These are phyloP conservation scores for Colletotrichum tanaceti DNA, from an alignment of 2,329 filamentous ascomycete genomes.

Conservation along the genomic window DNA sequence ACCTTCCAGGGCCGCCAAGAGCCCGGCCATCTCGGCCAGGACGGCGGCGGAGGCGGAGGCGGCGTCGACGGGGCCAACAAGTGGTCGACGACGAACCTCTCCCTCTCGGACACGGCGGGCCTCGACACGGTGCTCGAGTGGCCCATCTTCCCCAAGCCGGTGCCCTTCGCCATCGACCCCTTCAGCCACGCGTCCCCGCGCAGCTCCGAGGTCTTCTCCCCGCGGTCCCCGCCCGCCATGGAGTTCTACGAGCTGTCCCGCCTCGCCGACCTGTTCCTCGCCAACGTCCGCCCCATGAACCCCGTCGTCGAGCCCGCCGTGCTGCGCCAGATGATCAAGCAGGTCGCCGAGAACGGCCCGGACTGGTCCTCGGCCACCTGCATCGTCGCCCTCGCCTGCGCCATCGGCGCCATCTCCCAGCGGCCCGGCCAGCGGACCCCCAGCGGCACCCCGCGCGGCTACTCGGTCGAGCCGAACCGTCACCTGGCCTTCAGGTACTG, in stretches of 20 bases:
- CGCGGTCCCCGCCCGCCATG: slow-evolving; percentile 32
- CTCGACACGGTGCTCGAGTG: slow-evolving; percentile 39
- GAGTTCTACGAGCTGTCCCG: slow-evolving; percentile 36
- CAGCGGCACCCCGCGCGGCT: slow-evolving; percentile 33
- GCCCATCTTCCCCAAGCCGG: slow-evolving; percentile 38
- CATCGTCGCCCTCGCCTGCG: slow-evolving; percentile 37
- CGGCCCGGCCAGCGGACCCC: slow-evolving; percentile 32
- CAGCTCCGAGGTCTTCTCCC: slow-evolving; percentile 20
- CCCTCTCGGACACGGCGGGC: slow-evolving; percentile 28
- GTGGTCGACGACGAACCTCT: not conserved
- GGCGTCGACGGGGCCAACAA: slow-evolving; percentile 13
- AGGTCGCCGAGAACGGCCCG: slow-evolving; percentile 40
- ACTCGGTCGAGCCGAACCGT: slow-evolving; percentile 34
- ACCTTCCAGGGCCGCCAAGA: slow-evolving; percentile 16
- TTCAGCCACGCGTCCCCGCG: slow-evolving; percentile 31
- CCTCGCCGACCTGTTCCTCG: slow-evolving; percentile 30
- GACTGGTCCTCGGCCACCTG: slow-evolving; percentile 41
- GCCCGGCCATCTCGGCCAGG: slow-evolving; percentile 7
- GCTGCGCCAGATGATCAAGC: slow-evolving; percentile 36
- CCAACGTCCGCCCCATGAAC: slow-evolving; percentile 37
- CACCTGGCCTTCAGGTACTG: slow-evolving; percentile 38
- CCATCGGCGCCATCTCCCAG: slow-evolving; percentile 38
- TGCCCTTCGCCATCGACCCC: slow-evolving; percentile 33
- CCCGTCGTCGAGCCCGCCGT: slow-evolving; percentile 24
- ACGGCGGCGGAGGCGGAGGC: not conserved